Percentiles rank a stretch among this genome's conserved stretches.
phyloP scores from a whole-genome alignment of 2,329 filamentous ascomycete species.

The Xylaria polymorpha region DNA sequence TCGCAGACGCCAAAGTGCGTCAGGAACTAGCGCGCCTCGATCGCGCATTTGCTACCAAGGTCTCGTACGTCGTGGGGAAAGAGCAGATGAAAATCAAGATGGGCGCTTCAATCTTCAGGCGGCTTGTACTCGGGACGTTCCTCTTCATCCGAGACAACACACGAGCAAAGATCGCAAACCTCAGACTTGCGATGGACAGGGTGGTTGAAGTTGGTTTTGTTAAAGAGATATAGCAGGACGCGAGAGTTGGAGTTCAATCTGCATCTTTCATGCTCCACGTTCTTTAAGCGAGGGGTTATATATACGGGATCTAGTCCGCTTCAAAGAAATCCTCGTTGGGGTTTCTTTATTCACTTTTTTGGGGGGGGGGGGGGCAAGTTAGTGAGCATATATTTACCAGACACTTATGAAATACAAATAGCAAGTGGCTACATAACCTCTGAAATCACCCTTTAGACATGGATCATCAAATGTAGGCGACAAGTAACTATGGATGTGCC shows the following conservation, averaged over 20 bases:
- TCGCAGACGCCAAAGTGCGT: constrained; percentile 46
- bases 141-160: constrained; percentile 75
- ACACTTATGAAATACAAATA: neutral
- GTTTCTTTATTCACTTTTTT: neutral
- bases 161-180: constrained; percentile 72
- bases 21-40: constrained; percentile 59
- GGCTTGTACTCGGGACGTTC: constrained; percentile 64
- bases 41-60: constrained; percentile 59
- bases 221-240: constrained; percentile 64
- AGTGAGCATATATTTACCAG: neutral
- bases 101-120: constrained; percentile 55
- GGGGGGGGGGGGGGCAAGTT: no score
- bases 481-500: no score
- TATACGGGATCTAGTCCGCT: neutral
- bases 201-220: constrained; percentile 77
- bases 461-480: neutral
- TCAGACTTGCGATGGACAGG: constrained; percentile 68
- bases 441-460: no score
- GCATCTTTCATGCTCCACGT: neutral
- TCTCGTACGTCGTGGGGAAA: constrained; percentile 70
- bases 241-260: neutral
- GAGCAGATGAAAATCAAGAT: constrained; percentile 66
- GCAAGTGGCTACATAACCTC: neutral
- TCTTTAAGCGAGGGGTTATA: neutral
- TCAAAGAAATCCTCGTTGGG: neutral